Conservation (phyloP, 2,329 filamentous ascomycete species). For the Talaromyces amestolkiae region DNA sequence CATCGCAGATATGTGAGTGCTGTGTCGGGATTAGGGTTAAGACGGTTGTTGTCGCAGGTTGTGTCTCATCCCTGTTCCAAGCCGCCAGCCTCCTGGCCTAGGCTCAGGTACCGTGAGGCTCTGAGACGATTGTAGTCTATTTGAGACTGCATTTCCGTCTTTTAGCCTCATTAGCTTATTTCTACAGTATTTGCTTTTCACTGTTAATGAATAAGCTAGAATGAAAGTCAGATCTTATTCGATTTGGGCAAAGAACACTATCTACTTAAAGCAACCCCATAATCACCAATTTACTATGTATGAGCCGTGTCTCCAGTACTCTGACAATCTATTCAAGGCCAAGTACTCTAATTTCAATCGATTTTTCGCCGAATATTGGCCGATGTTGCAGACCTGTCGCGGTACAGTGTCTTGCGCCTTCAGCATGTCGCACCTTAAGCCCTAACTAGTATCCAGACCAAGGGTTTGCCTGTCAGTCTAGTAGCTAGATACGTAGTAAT, state of each 20-base stretch:
- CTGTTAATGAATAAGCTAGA: background rate
- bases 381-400: conserved; percentile 10
- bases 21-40: conserved; percentile 2
- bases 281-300: background rate
- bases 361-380: background rate
- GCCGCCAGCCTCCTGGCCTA: conserved; percentile 1
- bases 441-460: background rate
- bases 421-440: background rate
- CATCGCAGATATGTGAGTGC: background rate
- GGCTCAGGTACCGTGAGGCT: conserved; percentile 5
- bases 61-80: conserved; percentile 79
- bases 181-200: background rate
- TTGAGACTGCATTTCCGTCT: background rate
- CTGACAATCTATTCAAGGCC: background rate
- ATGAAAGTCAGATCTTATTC: background rate
- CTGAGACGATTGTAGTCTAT: background rate
- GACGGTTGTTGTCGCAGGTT: conserved; percentile 73
- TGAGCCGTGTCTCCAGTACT: background rate
- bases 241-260: background rate
- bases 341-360: background rate
- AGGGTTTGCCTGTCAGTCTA: background rate
- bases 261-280: background rate
- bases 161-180: background rate
- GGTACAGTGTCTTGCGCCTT: background rate
- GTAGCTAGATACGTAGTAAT: background rate